Base-by-base conservation (phyloP, 306 rosid species). In the Cicer bijugum region DNA sequence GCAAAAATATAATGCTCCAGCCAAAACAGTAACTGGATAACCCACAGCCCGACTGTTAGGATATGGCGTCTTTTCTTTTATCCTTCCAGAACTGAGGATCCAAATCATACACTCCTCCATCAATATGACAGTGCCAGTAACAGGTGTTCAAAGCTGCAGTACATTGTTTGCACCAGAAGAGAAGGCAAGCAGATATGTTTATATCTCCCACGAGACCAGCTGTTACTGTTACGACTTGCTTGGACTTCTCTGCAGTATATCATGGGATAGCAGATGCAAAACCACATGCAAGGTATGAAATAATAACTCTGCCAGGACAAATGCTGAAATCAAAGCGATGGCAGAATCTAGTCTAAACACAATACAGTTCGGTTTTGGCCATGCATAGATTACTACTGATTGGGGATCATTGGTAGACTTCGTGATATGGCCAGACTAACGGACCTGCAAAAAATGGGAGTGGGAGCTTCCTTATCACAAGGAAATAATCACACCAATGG, bases 311-410 rank as follows among this genome's bases (percentile, higher is more conserved):
- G 84, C 78, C 79, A 5, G 74, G 72, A 62, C 46, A 80, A 40
- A 51, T 66, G 52, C 58, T 48, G 67, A 68, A 71, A 74, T 71
- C 73, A 67, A 75, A 68, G 35, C 74, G 17, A 72, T 57, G 64
- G 76, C 78, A 68, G 56, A 75, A 78, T 71, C 79, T 53, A 53
- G 70, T 71, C 79, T 53, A 53, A 74, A 71, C 75, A 71, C 37
- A 28, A 61, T 12, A 12, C 53, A 33, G 71, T 67, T 71, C 11
- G 59, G 67, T 77, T 67, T 64, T 11, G 64, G 71, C 80, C 42
- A 4, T 14, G 59, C 43, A 33, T 33, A 59, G 65, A 59, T 12
- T 59, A 57, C 60, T 67, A 57, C 60, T 67, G 52, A 46, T n/a
- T 55, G 47, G 64, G 79, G 79, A 78, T 67, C 71, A 44, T 42